Evolutionary conservation across 106 monocot species (phyloP).

Genomic region (Dioscorea zingiberensis): DNA sequence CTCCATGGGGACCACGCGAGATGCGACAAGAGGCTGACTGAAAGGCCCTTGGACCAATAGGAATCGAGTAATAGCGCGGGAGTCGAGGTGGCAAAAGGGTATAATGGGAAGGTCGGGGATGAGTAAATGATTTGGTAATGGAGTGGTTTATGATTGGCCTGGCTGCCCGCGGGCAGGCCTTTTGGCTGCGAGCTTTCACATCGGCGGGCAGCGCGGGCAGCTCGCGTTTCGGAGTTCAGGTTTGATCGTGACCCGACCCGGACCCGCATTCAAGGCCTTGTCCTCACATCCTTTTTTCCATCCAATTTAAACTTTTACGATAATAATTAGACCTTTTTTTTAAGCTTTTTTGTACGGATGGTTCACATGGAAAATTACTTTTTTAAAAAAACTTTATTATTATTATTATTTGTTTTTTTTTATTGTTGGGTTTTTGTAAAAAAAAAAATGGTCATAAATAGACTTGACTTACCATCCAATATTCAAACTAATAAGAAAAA

Average conservation of each 20-base stretch:
- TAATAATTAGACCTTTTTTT: too few species aligned
- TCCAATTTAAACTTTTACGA: neutral
- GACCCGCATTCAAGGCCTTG: conserved; percentile 4
- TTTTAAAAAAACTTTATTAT: neutral
- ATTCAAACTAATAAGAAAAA: too few species aligned
- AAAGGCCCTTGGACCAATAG: neutral
- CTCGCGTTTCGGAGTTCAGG: neutral
- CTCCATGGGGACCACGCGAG: too few species aligned
- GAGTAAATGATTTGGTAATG: conserved; percentile 24
- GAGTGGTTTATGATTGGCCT: conserved; percentile 33
- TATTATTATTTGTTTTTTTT: neutral
- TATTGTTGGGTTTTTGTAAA: neutral
- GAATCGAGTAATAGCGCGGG: neutral
- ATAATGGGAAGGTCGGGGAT: neutral
- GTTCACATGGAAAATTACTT: neutral
- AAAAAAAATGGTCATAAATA: neutral
- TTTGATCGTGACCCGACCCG: neutral
- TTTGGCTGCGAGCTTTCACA: conserved; percentile 2
- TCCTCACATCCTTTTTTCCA: neutral
- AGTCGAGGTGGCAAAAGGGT: neutral
- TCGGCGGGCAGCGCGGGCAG: neutral
- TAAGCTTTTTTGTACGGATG: too few species aligned
- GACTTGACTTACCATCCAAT: too few species aligned
- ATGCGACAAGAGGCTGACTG: neutral
- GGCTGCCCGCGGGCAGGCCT: neutral